phyloP scores from a whole-genome alignment of 495 filamentous ascomycete species.

The Tuber melanosporum region DNA sequence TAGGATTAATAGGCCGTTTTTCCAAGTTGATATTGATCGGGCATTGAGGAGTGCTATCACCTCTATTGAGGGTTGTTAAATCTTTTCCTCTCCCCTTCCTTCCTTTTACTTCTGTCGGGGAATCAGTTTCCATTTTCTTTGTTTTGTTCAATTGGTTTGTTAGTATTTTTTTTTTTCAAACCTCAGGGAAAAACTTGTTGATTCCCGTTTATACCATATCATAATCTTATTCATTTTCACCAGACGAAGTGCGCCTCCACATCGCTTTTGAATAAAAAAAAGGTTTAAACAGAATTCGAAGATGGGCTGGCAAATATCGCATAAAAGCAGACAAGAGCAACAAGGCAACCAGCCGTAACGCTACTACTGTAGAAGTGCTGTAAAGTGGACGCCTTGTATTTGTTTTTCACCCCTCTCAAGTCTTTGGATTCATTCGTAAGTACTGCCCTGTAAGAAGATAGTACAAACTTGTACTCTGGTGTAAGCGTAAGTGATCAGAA shows the following conservation, averaged over 20 bases:
- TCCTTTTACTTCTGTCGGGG: not conserved
- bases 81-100: constrained; percentile 2
- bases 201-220: not conserved
- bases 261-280: not conserved
- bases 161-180: not conserved
- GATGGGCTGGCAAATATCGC: not conserved
- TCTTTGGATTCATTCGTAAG: too few relatives aligned
- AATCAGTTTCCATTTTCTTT: constrained; percentile 3
- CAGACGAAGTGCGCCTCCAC: not conserved
- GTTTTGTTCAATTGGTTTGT: not conserved
- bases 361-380: not conserved
- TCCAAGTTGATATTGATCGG: constrained; percentile 90
- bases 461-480: too few relatives aligned
- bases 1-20: constrained; percentile 80
- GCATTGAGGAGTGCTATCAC: constrained; percentile 86
- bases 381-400: not conserved
- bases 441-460: too few relatives aligned
- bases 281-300: not conserved
- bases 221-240: not conserved
- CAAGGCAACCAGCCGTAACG: not conserved
- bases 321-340: not conserved
- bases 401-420: too few relatives aligned
- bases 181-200: not conserved
- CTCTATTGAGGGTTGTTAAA: constrained; percentile 53
- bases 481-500: too few relatives aligned